Base-by-base conservation (phyloP, 371 early-diverging fungal genomes). In the Parasitella parasitica region DNA sequence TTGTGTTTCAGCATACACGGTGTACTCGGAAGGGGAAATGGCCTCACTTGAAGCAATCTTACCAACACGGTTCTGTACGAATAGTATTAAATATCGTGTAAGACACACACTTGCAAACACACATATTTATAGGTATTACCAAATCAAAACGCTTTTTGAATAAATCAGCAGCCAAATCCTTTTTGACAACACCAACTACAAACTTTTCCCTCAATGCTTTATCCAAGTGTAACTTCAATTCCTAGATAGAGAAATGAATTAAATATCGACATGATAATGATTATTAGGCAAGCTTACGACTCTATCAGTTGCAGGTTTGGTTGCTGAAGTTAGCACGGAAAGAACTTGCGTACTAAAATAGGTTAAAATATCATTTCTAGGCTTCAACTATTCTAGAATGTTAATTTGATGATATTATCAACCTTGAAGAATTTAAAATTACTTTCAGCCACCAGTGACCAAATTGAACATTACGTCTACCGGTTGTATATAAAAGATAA, bases 401-500 rank as follows among this genome's bases (percentile, higher is more conserved):
- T 41, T 26, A 36, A 15, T 2, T 53, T 13, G 38, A 36, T 28
- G 11, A 15, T 7, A 24, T 22, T 9, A 20, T 20, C 7, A 3
- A n/a, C n/a, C n/a, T n/a, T n/a, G n/a, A n/a, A n/a, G n/a, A n/a
- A n/a, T n/a, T n/a, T n/a, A n/a, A n/a, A n/a, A n/a, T 26, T 32
- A 75, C 80, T 73, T 85, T 80, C 43, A 92, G 59, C 67, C 78
- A 86, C 61, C 91, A 91, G 67, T 90, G 89, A 11, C 82, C 83
- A 67, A 76, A 84, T 64, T 86, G 79, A 69, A 89, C 86, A 71
- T 89, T 72, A 13, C 82, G 75, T 27, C 94, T 77, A 7, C 94
- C 94, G 56, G 89, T 78, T 20, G 86, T 85, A 61, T 88, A 91
- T 51, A 91, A 78, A 30, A 90, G 66, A 71, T 79, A 88, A 61